phyloP scores from a whole-genome alignment of 2,329 filamentous ascomycete species.

The Pestalotiopsis sp. region DNA sequence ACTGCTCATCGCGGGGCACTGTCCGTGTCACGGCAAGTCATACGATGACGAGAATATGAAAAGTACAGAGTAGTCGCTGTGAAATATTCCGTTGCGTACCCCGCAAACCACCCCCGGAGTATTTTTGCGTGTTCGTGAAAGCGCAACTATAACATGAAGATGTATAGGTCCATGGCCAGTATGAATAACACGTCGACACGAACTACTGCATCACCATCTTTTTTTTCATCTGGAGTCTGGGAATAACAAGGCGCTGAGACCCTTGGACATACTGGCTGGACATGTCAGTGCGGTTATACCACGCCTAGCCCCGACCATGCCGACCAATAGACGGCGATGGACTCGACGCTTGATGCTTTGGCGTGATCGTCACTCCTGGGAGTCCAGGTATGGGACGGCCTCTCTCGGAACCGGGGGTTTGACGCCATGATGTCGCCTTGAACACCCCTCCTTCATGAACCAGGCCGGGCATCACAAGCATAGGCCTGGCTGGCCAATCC shows the following conservation, averaged over 20 bases:
- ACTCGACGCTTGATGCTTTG: neutral
- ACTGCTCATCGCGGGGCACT: neutral
- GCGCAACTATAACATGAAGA: neutral
- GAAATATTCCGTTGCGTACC: no score
- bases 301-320: neutral
- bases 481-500: no score
- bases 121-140: neutral
- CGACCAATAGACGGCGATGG: neutral
- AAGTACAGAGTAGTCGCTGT: neutral
- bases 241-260: neutral
- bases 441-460: no score
- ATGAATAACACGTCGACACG: neutral
- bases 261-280: neutral
- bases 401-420: neutral
- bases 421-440: neutral
- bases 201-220: neutral
- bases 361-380: conserved; percentile 6
- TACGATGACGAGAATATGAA: neutral
- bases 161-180: neutral
- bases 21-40: neutral
- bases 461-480: no score
- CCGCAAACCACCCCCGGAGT: no score
- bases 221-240: neutral
- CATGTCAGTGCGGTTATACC: neutral
- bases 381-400: neutral